These are phyloP conservation scores for Xylariaceae sp. DNA, from an alignment of 2,329 filamentous ascomycete species.

Conservation along the genomic window DNA sequence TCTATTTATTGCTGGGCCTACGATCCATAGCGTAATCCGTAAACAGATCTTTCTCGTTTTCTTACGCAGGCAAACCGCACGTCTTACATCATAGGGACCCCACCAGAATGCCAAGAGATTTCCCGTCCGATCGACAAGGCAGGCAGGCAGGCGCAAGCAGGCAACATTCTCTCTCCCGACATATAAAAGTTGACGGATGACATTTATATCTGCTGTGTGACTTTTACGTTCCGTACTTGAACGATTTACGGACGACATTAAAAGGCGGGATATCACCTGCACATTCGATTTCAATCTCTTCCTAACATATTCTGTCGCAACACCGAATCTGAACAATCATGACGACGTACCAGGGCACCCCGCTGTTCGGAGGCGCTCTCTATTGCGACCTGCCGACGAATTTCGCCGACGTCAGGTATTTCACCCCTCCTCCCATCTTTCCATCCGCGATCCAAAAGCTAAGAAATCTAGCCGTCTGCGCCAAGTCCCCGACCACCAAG, in stretches of 20 bases:
- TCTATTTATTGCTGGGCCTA: not conserved
- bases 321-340: conserved; percentile 30
- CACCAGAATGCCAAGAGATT: not conserved
- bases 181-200: not conserved
- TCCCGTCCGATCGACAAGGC: not conserved
- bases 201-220: too few relatives aligned
- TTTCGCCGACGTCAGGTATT: conserved; percentile 69
- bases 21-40: not conserved
- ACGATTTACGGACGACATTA: too few relatives aligned
- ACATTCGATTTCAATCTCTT: not conserved
- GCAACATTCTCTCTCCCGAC: not conserved
- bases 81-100: not conserved
- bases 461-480: conserved; percentile 36
- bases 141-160: not conserved
- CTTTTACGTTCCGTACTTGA: too few relatives aligned
- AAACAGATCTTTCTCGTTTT: not conserved
- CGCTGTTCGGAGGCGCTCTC: conserved; percentile 69
- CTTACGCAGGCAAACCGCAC: not conserved
- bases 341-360: conserved; percentile 51
- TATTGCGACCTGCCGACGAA: conserved; percentile 60
- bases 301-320: not conserved
- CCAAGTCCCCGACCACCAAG: conserved; percentile 80
- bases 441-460: too few relatives aligned
- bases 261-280: too few relatives aligned
- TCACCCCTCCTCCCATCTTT: too few relatives aligned